A percentile compares a stretch with the other conserved stretches of the same genome.
Evolutionary conservation across 805 yeast species (phyloP).

Genomic region (Starmerella geochares): DNA sequence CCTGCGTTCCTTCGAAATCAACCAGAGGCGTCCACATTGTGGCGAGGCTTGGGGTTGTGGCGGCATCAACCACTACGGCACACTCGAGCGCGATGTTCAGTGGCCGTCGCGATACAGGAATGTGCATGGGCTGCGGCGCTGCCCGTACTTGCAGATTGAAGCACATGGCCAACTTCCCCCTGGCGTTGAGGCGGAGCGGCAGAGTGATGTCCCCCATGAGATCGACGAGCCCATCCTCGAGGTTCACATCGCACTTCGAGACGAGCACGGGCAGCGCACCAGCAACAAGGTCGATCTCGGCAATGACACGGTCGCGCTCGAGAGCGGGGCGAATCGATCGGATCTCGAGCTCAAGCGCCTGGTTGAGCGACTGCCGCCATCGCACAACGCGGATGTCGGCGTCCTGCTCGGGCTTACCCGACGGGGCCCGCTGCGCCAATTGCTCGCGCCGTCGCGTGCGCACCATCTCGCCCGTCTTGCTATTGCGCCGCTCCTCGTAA

Average conservation of each 20-base stretch:
- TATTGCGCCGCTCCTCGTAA: slow-evolving; percentile 12
- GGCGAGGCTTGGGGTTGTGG: slow-evolving; percentile 10
- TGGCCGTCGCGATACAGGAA: slow-evolving; percentile 15
- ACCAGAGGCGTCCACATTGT: slow-evolving; percentile 25
- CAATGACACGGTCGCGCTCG: slow-evolving; percentile 25
- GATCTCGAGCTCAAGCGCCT: slow-evolving; percentile 23
- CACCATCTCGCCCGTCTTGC: neutral
- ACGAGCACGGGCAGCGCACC: slow-evolving; percentile 15
- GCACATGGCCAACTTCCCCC: slow-evolving; percentile 20
- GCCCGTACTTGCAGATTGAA: slow-evolving; percentile 20
- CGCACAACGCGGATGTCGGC: slow-evolving; percentile 15
- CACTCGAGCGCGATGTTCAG: slow-evolving; percentile 19
- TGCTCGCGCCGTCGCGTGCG: neutral
- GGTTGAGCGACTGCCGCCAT: slow-evolving; percentile 19
- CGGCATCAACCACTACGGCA: slow-evolving; percentile 11
- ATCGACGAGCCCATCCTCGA: slow-evolving; percentile 22
- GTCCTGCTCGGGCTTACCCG: neutral
- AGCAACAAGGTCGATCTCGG: slow-evolving; percentile 23
- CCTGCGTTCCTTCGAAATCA: slow-evolving; percentile 26
- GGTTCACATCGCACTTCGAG: slow-evolving; percentile 8
- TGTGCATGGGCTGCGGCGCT: slow-evolving; percentile 10
- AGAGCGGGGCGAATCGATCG: slow-evolving; percentile 25
- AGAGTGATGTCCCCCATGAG: slow-evolving; percentile 14
- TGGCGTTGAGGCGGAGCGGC: slow-evolving; percentile 18
- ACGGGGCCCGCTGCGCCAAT: neutral